These are phyloP conservation scores for Myxozyma kluyveri DNA, from an alignment of 805 yeast species.

Conservation along the genomic window DNA sequence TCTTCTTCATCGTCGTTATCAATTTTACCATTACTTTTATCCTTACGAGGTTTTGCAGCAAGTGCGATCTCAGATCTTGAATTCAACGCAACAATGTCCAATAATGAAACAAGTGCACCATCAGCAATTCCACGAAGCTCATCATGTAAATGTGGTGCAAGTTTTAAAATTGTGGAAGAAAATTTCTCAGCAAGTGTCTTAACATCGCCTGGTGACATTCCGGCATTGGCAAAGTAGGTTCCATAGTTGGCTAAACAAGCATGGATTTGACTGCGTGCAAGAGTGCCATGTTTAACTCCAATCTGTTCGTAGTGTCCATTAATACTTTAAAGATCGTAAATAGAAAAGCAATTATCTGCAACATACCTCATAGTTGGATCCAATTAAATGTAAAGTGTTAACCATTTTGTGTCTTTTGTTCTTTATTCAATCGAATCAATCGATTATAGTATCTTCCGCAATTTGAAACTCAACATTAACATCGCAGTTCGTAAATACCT, in stretches of 20 bases:
- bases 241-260: slow-evolving; percentile 38
- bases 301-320: no score
- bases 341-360: no score
- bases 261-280: slow-evolving; percentile 37
- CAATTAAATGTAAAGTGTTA: slow-evolving; percentile 22
- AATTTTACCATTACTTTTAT: not conserved
- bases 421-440: no score
- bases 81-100: slow-evolving; percentile 43
- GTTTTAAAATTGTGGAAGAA: slow-evolving; percentile 34
- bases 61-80: slow-evolving; percentile 43
- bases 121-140: slow-evolving; percentile 43
- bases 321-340: no score
- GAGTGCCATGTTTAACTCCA: slow-evolving; percentile 41
- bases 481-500: no score
- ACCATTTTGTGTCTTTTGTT: no score
- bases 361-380: slow-evolving; percentile 25
- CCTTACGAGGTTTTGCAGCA: slow-evolving; percentile 32
- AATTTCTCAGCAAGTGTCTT: slow-evolving; percentile 35
- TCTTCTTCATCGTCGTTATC: slow-evolving; percentile 6
- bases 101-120: slow-evolving; percentile 38
- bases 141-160: slow-evolving; percentile 38
- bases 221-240: slow-evolving; percentile 33
- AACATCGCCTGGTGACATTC: slow-evolving; percentile 38
- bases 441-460: no score
- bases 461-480: no score